These are phyloP conservation scores for Tulasnella sp. DNA, from an alignment of 768 basidiomycete genomes.

Conservation along the genomic window DNA sequence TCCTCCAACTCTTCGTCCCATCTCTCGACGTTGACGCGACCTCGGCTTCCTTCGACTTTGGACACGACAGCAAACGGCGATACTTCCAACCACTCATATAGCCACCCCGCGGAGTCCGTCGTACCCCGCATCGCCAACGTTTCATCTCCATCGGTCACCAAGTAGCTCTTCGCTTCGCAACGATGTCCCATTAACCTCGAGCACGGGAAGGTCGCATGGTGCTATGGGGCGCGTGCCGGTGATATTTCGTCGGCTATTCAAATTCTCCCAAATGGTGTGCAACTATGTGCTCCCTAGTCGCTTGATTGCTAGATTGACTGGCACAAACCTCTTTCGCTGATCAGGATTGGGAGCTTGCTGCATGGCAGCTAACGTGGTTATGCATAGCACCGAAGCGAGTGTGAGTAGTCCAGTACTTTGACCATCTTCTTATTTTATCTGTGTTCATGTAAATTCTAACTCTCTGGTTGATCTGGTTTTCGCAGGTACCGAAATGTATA, in stretches of 20 bases:
- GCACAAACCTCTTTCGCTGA: not conserved
- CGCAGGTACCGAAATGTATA: constrained; percentile 90
- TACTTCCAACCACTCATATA: constrained; percentile 12
- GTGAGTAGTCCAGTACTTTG: constrained; percentile 44
- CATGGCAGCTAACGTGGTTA: constrained; percentile 92
- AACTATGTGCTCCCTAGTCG: constrained; percentile 4
- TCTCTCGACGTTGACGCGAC: not conserved
- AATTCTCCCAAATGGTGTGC: constrained; percentile 83
- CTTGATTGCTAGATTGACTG: not conserved
- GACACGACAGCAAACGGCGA: not conserved
- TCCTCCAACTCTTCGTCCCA: not conserved
- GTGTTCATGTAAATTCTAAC: not conserved
- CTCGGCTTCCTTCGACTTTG: not conserved
- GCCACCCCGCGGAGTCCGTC: constrained; percentile 9
- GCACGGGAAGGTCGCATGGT: not conserved
- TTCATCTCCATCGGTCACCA: not conserved
- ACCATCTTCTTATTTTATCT: not conserved
- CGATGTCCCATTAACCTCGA: not conserved
- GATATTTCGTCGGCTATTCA: constrained; percentile 72
- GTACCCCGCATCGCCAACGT: constrained; percentile 19
- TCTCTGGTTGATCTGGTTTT: not conserved
- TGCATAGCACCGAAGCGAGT: constrained; percentile 90
- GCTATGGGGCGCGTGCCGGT: constrained; percentile 55
- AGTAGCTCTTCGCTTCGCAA: not conserved
- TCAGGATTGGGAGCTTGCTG: constrained; percentile 94